Percentiles rank a stretch among this genome's conserved stretches.
Evolutionary conservation across 2,329 filamentous ascomycete genomes (phyloP).

Genomic region (Sarocladium kiliense): DNA sequence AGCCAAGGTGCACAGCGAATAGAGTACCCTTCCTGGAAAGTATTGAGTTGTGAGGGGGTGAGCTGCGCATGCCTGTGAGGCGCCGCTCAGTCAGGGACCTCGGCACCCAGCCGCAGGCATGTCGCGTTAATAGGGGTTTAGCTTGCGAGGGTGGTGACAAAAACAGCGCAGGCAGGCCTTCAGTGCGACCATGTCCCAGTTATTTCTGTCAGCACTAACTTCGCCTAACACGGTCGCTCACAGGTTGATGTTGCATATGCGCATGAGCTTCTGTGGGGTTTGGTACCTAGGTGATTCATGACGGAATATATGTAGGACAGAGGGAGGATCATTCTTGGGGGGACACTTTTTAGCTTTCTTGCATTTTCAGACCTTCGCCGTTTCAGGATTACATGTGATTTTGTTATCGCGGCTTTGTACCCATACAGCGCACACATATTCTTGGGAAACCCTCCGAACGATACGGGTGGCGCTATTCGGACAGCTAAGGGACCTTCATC

Average conservation of each 20-base stretch:
- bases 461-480: not conserved
- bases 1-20: not conserved
- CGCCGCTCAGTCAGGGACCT: not conserved
- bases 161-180: not conserved
- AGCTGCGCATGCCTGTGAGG: not conserved
- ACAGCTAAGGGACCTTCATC: not conserved
- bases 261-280: not conserved
- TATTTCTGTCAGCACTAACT: not conserved
- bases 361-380: not conserved
- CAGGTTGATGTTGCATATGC: not conserved
- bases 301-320: not conserved
- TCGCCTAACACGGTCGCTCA: not conserved
- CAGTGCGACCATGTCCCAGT: not conserved
- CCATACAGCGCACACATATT: not conserved
- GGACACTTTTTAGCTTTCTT: not conserved
- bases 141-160: not conserved
- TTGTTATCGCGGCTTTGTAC: no score
- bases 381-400: no score
- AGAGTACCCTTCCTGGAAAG: slow-evolving; percentile 3
- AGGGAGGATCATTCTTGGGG: not conserved
- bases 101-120: not conserved
- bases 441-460: slow-evolving; percentile 1
- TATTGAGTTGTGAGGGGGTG: not conserved
- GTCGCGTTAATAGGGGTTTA: not conserved
- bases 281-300: not conserved